Evolutionary conservation across 2,329 filamentous ascomycete genomes (phyloP), one percentile per base, ranked within the genome.

Genomic region (Exophiala sp.): DNA sequence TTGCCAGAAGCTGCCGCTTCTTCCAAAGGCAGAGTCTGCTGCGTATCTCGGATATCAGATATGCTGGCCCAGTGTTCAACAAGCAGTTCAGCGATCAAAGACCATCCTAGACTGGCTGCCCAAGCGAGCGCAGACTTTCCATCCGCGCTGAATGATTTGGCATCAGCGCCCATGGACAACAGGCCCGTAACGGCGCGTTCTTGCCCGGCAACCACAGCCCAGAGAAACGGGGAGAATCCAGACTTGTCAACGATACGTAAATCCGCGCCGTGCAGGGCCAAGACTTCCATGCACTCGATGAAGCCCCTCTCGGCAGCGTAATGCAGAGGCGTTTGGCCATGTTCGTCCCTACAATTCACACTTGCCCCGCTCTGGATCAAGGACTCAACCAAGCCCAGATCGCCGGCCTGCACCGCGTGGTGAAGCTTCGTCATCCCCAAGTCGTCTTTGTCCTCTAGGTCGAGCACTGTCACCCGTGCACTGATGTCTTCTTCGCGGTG

Each of bases 161-260:
- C 51, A 55, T 58, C 47, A 46, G 54, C 45, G 24, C 10, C 24
- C 24, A 27, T 27, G 24, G 24, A 27, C 46, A 45, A 46, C 27
- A 45, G 42, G 35, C 34, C 39, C 39, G 46, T 16, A 51, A 54
- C 55, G 41, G 51, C 46, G 47, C 29, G 19, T 41, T 27, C 32
- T 54, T 61, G 50, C 32, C 58, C 58, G 38, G 58, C 53, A 53
- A 60, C 52, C 43, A 59, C 59, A 51, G 59, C 58, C 59, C 58
- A 61, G 43, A 61, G 56, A 42, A 35, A 58, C 22, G 59, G 58
- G 27, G 58, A 58, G 51, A 61, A 61, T 50, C 59, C 58, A 51
- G 19, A 52, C 41, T 53, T 60, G 52, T 61, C 59, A 52, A 42
- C 48, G 42, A 35, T 54, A 49, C 23, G 10, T 48, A 48, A 19